Conservation (phyloP, 1,139 yeast genomes). For the Yamadazyma atlantica region DNA sequence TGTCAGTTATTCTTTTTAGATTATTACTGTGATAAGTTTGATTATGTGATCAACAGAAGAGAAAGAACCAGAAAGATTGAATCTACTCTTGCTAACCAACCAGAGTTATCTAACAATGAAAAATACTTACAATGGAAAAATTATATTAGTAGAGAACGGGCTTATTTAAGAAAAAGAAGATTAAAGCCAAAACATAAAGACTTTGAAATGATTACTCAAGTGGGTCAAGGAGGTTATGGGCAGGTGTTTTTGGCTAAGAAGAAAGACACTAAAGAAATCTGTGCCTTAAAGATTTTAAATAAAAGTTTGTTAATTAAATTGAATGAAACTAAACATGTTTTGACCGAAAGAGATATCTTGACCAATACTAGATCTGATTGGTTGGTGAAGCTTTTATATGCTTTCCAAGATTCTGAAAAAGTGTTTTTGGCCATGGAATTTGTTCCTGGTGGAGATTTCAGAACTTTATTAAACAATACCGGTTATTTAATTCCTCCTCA, state of each 20-base stretch:
- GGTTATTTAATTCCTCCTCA: constrained; percentile 93
- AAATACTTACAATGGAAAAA: constrained; percentile 75
- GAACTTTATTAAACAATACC: constrained; percentile 90
- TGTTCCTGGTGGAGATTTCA: constrained; percentile 98
- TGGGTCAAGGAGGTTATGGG: constrained; percentile 99
- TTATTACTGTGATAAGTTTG: constrained; percentile 94
- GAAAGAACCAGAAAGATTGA: constrained; percentile 73
- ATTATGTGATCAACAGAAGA: constrained; percentile 83
- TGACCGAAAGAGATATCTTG: constrained; percentile 93
- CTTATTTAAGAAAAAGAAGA: constrained; percentile 81
- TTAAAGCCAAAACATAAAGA: constrained; percentile 92
- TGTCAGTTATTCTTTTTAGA: constrained; percentile 84
- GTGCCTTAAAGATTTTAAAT: constrained; percentile 91
- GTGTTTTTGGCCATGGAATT: constrained; percentile 97
- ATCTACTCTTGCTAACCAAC: constrained; percentile 43
- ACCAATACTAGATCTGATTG: constrained; percentile 95
- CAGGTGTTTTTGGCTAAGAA: constrained; percentile 94
- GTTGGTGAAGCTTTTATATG: constrained; percentile 90
- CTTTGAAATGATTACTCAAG: constrained; percentile 94
- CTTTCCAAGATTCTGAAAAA: constrained; percentile 90
- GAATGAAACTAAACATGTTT: constrained; percentile 93
- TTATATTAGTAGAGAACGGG: constrained; percentile 83
- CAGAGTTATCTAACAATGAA: constrained; percentile 40
- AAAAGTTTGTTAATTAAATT: constrained; percentile 82
- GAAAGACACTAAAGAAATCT: constrained; percentile 90